phyloP scores from a whole-genome alignment of 257 asterid species.

The Solanum arcanum region DNA sequence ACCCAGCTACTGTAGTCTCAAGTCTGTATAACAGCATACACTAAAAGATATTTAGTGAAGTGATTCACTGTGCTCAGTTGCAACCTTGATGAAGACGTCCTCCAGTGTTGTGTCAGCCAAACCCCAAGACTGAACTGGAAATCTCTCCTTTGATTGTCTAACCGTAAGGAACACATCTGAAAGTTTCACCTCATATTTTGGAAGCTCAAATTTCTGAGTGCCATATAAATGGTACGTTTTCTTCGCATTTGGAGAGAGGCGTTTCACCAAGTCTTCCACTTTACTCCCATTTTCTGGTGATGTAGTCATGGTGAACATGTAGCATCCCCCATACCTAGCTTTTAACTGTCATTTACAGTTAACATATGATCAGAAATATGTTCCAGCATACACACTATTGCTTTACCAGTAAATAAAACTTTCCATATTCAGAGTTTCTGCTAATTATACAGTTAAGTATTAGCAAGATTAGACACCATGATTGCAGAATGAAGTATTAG shows the following conservation, averaged over 20 bases:
- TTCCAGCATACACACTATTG: background rate
- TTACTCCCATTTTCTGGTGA: constrained; percentile 6
- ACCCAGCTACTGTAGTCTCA: background rate
- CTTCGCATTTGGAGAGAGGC: constrained; percentile 15
- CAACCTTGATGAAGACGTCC: constrained; percentile 34
- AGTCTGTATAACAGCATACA: background rate
- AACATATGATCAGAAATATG: background rate
- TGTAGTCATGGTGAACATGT: constrained; percentile 27
- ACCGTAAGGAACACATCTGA: constrained; percentile 26
- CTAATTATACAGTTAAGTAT: background rate
- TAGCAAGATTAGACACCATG: background rate
- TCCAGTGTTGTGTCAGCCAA: constrained; percentile 33
- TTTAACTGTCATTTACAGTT: constrained; percentile 14
- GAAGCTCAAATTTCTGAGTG: constrained; percentile 32
- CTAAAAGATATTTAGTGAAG: background rate
- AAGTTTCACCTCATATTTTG: constrained; percentile 16
- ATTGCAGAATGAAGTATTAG: background rate
- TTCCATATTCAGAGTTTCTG: background rate
- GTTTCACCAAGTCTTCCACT: constrained; percentile 12
- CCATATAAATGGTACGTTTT: constrained; percentile 19
- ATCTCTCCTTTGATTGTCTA: constrained; percentile 16
- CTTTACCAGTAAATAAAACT: background rate
- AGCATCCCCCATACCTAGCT: constrained; percentile 31
- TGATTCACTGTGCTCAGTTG: constrained; percentile 1
- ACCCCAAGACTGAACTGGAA: constrained; percentile 23